phyloP scores from a whole-genome alignment of 2,329 filamentous ascomycete genomes.

The Didymella exigua region DNA sequence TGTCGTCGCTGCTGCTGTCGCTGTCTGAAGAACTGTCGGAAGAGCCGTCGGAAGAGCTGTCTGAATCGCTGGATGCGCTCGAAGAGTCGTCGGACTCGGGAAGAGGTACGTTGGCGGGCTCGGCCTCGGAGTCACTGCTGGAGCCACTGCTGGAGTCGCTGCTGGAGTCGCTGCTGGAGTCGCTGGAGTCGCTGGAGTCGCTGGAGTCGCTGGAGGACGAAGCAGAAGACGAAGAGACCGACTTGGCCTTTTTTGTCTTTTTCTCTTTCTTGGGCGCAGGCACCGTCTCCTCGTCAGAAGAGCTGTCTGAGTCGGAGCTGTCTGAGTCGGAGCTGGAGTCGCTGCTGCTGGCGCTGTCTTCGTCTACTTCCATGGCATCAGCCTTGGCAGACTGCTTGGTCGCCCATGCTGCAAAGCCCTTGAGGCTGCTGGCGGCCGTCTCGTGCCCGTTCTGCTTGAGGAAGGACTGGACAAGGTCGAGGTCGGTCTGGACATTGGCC shows the following conservation, averaged over 20 bases:
- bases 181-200: slow-evolving; percentile 24
- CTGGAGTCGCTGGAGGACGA: slow-evolving; percentile 17
- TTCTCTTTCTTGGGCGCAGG: slow-evolving; percentile 25
- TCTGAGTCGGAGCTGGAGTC: slow-evolving; percentile 21
- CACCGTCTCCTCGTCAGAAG: slow-evolving; percentile 27
- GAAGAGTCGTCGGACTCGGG: slow-evolving; percentile 35
- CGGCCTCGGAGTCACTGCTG: slow-evolving; percentile 31
- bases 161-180: slow-evolving; percentile 7
- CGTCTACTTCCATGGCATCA: slow-evolving; percentile 42
- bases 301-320: slow-evolving; percentile 28
- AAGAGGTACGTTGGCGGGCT: slow-evolving; percentile 36
- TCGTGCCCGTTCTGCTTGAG: slow-evolving; percentile 43
- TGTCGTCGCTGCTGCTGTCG: slow-evolving; percentile 17
- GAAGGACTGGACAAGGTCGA: slow-evolving; percentile 45
- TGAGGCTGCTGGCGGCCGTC: slow-evolving; percentile 37
- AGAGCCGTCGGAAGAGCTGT: slow-evolving; percentile 24
- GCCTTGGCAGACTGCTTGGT: slow-evolving; percentile 18
- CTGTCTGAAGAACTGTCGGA: slow-evolving; percentile 31
- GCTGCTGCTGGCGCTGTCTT: slow-evolving; percentile 31
- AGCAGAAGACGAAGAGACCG: slow-evolving; percentile 26
- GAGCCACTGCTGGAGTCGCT: slow-evolving; percentile 24
- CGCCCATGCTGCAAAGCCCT: slow-evolving; percentile 40
- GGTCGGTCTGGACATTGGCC: slow-evolving; percentile 16
- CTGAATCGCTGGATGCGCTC: slow-evolving; percentile 35
- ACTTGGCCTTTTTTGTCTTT: slow-evolving; percentile 26